Conservation (phyloP, 1,284 basidiomycete genomes). For the Uromyces viciae-fabae region DNA sequence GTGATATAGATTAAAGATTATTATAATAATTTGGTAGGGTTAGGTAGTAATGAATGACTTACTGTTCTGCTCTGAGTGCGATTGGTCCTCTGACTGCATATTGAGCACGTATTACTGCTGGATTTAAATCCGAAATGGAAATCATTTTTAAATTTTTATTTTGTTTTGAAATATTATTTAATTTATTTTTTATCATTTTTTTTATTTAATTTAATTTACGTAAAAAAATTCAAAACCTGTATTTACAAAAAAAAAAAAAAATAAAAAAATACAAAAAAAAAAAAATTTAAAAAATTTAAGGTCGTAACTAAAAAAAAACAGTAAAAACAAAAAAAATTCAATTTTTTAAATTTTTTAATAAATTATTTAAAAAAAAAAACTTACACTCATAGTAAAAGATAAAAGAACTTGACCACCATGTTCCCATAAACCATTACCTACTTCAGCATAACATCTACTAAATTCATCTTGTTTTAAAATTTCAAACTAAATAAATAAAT, state of each 20-base stretch:
- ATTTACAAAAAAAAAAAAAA: too few relatives aligned
- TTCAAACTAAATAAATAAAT: neutral
- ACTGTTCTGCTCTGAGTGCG: conserved; percentile 85
- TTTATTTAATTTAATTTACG: too few relatives aligned
- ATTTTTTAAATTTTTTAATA: too few relatives aligned
- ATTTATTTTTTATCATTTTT: too few relatives aligned
- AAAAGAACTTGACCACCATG: conserved; percentile 39
- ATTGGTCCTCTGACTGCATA: conserved; percentile 97
- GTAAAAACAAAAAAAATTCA: conserved; percentile 1
- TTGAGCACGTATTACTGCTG: conserved; percentile 77
- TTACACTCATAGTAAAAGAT: conserved; percentile 41
- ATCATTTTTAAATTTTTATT: conserved; percentile 45
- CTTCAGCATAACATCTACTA: conserved; percentile 34
- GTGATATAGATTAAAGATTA: too few relatives aligned
- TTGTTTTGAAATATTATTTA: neutral
- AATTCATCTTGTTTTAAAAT: conserved; percentile 31
- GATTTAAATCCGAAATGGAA: conserved; percentile 62
- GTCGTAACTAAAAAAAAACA: neutral
- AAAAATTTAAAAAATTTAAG: neutral
- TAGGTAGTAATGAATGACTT: conserved; percentile 43
- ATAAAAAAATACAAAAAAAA: too few relatives aligned
- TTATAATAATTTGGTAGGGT: too few relatives aligned
- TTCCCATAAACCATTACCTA: conserved; percentile 40
- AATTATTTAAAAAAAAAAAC: neutral
- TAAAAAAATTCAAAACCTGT: too few relatives aligned